These are phyloP conservation scores for Phaffia rhodozyma DNA, from an alignment of 1,284 basidiomycete species.

Conservation along the genomic window DNA sequence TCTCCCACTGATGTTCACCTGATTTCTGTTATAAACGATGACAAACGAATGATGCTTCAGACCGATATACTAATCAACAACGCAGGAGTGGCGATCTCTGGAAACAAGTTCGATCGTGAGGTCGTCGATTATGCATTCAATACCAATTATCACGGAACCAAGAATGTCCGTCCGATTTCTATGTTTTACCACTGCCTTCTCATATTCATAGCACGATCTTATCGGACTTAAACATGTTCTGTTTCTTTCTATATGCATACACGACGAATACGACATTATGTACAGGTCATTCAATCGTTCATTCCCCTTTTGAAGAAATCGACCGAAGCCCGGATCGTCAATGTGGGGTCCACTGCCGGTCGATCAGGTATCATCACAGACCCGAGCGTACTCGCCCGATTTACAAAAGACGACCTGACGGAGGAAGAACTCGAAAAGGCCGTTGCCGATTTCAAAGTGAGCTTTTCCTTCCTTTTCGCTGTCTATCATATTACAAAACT, in stretches of 20 bases:
- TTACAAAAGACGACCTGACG: slow-evolving; percentile 7
- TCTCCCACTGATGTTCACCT: not conserved
- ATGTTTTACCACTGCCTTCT: not conserved
- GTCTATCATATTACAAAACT: not conserved
- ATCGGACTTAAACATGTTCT: not conserved
- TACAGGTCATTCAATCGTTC: slow-evolving; percentile 10
- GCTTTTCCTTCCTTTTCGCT: not conserved
- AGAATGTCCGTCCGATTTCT: slow-evolving; percentile 3
- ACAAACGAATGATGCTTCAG: not conserved
- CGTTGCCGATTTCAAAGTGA: slow-evolving; percentile 9
- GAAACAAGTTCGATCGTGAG: slow-evolving; percentile 22
- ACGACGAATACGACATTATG: not conserved
- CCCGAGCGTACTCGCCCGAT: not conserved
- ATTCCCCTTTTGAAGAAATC: slow-evolving; percentile 13
- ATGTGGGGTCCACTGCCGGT: slow-evolving; percentile 16
- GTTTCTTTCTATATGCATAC: not conserved
- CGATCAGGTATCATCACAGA: slow-evolving; percentile 6
- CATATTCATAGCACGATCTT: not conserved
- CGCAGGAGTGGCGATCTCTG: slow-evolving; percentile 28
- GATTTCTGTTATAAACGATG: not conserved
- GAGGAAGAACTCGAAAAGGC: slow-evolving; percentile 22
- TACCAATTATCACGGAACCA: slow-evolving; percentile 27
- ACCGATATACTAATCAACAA: slow-evolving; percentile 28
- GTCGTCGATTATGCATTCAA: slow-evolving; percentile 27
- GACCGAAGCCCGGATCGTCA: slow-evolving; percentile 9